Evolutionary conservation across 352 stramenopile genomes (phyloP), one percentile per base, ranked within the genome.

Genomic region (Plasmopara viticola): DNA sequence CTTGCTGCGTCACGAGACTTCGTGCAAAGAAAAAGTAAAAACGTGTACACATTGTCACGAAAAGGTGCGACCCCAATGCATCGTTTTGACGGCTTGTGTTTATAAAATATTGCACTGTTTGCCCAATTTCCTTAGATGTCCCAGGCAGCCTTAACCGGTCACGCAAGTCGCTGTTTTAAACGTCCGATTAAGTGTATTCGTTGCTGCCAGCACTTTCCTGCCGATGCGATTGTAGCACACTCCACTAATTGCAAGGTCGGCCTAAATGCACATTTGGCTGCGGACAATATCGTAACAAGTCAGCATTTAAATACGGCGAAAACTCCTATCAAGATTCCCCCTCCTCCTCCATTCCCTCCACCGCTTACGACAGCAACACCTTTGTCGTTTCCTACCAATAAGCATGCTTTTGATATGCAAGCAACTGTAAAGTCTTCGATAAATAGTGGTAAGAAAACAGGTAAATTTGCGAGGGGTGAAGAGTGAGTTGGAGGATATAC

Each of bases 131-230:
- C 20, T 6, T 48, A 90, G 79, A 82, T 87, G 70, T 51, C 73
- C 0, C 74, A 71, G 37, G 65, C 74, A 8, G 60, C 65, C 13
- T 57, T 87, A 33, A 48, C 62, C 1, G 55, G 60, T 0, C 80
- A 90, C 54, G 72, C 71, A 15, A 64, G 66, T 39, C 73, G 78
- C 29, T 91, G 81, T 25, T 64, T 74, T 8, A 89, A 89, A 58
- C 74, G 81, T 2, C 78, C 78, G 3, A 89, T 91, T 55, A 91
- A 91, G 51, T 89, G 81, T 40, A 89, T 88, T 62, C 81, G 81
- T 15, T 91, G 81, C 54, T 86, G 72, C 30, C 73, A 91, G 45
- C 65, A 85, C 33, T 88, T 89, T 44, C 74, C 81, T 12, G 78
- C 81, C 0, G 81, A 91, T 46, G 60, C 70, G 14, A 89, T 89